Conservation (phyloP, 768 basidiomycete genomes). For the Boletus barrowsii region DNA sequence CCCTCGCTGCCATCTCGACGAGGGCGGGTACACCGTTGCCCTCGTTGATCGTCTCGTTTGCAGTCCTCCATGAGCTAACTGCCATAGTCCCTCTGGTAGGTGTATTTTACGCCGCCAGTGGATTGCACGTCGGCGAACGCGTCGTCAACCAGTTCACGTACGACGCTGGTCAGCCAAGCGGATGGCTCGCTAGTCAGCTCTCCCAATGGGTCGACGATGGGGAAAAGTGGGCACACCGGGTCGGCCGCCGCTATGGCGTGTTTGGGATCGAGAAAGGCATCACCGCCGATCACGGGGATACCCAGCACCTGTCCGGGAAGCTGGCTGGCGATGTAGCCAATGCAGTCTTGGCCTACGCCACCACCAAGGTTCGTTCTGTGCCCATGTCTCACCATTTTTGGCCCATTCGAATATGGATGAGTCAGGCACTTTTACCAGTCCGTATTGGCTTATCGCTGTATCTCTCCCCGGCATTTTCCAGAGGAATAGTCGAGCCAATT, state of each 20-base stretch:
- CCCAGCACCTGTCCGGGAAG: constrained; percentile 28
- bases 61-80: constrained; percentile 81
- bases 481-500: constrained; percentile 62
- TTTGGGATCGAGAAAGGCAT: constrained; percentile 69
- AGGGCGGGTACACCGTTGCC: constrained; percentile 74
- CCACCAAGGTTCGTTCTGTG: constrained; percentile 59
- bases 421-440: constrained; percentile 68
- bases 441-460: constrained; percentile 73
- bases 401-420: neutral
- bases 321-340: constrained; percentile 80
- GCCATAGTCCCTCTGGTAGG: constrained; percentile 74
- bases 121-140: constrained; percentile 65
- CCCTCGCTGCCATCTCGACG: constrained; percentile 57
- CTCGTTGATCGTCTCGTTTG: constrained; percentile 76
- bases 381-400: neutral
- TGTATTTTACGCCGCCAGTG: constrained; percentile 67
- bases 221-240: constrained; percentile 61
- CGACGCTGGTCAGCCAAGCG: constrained; percentile 14
- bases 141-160: constrained; percentile 45
- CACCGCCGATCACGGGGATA: constrained; percentile 2
- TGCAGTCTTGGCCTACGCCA: constrained; percentile 75
- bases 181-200: constrained; percentile 45
- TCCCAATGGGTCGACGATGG: constrained; percentile 75
- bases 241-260: constrained; percentile 75
- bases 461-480: constrained; percentile 69